Base-by-base conservation (phyloP, 176 grass and related monocot species). In the Carex littledalei region DNA sequence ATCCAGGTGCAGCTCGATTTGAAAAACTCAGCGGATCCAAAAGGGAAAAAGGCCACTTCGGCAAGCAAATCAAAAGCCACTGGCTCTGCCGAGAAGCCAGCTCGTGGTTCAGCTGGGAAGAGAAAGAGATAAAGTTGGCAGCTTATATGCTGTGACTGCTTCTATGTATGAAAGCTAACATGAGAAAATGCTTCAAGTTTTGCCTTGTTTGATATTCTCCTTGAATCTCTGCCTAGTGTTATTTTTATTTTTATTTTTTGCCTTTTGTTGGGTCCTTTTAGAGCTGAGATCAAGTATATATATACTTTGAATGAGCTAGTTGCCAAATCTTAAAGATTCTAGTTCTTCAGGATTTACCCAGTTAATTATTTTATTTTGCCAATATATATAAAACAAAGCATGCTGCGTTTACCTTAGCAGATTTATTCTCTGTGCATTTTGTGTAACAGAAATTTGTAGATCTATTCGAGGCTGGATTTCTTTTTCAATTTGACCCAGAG, bases 1-100 rank as follows among this genome's bases (percentile, higher is more conserved):
- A 94, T 99, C 54, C 93, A 89, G 90, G 93, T 99, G 78, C 93
- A 96, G 72, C 86, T 99, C 3, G 88, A 99, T 77, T 88, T 99
- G 80, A 96, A 99, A 85, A 94, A 83, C 61, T 85, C 85, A 3
- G 88, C 72, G 9, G 90, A 75, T 17, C 73, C 90, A 0, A 83
- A 90, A 39, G 87, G 66, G 17, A 99, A 99, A 90, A 96, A 94
- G 81, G 55, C 78, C 12, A 67, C 81, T 3, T 85, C 90, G 1
- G 87, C 90, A 2, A 85, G 85, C 37, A 90, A 78, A 86, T 80
- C 93, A 67, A 94, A 59, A 86, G 50, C 60, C 35, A n/a, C 90
- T 56, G 86, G 68, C n/a, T 84, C 92, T 39, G 81, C 84, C 17
- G 90, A 87, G 2, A 97, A 90, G 83, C 82, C 74, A 0, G 26